Percentiles rank a stretch among this genome's conserved stretches.
These are phyloP conservation scores for Botrytis byssoidea DNA, from an alignment of 2,329 filamentous ascomycete species.

Conservation along the genomic window DNA sequence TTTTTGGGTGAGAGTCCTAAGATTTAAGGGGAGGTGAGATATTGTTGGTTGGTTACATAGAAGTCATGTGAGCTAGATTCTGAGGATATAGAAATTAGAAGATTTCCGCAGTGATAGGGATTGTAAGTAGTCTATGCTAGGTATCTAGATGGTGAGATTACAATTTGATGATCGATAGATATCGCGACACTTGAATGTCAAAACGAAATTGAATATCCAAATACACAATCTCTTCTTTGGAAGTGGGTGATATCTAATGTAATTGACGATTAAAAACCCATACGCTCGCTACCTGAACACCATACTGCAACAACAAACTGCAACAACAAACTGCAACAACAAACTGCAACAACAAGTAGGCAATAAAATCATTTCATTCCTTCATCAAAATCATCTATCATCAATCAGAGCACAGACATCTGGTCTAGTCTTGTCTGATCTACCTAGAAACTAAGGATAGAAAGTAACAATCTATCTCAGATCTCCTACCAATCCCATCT, in stretches of 20 bases:
- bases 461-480: conserved; percentile 3
- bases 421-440: not conserved
- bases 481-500: not conserved
- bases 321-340: not conserved
- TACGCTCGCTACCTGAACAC: not conserved
- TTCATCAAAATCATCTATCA: conserved; percentile 17
- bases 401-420: not conserved
- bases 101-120: not conserved
- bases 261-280: not conserved
- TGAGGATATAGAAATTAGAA: not conserved
- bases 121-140: not conserved
- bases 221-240: not conserved
- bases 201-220: not conserved
- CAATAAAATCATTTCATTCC: conserved; percentile 8
- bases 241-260: not conserved
- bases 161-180: not conserved
- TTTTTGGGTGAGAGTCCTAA: conserved; percentile 51
- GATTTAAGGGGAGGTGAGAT: conserved; percentile 25
- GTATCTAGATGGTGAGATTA: not conserved
- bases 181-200: not conserved
- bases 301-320: not conserved
- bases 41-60: not conserved
- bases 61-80: conserved; percentile 12
- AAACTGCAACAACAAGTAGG: not conserved
- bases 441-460: not conserved